Base-by-base conservation (phyloP, 768 basidiomycete genomes). In the Pulveroboletus sp. region DNA sequence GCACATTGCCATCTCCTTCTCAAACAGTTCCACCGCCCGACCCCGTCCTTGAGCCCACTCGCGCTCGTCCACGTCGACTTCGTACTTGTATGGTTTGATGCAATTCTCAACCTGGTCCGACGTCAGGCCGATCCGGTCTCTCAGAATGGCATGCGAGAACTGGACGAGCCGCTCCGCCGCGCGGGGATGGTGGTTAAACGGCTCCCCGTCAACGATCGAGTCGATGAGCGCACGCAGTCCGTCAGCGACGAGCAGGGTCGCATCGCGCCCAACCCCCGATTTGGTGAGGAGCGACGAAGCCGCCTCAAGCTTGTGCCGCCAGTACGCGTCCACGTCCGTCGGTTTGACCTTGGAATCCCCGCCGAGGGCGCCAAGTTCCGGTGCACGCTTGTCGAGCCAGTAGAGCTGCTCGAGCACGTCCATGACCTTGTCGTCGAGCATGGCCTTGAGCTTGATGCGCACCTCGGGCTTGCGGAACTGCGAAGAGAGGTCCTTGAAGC, bases 41-140 rank as follows among this genome's bases (percentile, higher is more conserved):
- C 77, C 78, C 42, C 94, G 74, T 1, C 96, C 96, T 2, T 74
- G 63, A 58, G 91, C 89, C 96, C 96, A 99, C 67, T 99, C 96
- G 35, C 85, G 74, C 13, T 81, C 78, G 54, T 97, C 93, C 13
- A 97, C 87, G 64, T 99, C 96, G 23, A 98, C 85, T 63, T 98
- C 95, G 63, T 96, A 95, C 74, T 99, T 99, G 79, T 83, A 97
- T 24, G 95, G 96, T 71, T 99, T 99, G 76, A 99, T 97, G 69
- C 92, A 95, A 68, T 98, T 99, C 75, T 99, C 96, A 14, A 99
- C 95, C 71, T 98, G 95, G 66, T 99, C 96, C 5, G 91, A 87
- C n/a, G 96, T 93, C 47, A 95, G 71, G 14, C 91, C 89, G 49
- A 97, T 88, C 6, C 95, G 82, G 62, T 98, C 95, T 50, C 95